These are phyloP conservation scores for Stemphylium vesicarium DNA, from an alignment of 2,329 filamentous ascomycete genomes.

Conservation along the genomic window DNA sequence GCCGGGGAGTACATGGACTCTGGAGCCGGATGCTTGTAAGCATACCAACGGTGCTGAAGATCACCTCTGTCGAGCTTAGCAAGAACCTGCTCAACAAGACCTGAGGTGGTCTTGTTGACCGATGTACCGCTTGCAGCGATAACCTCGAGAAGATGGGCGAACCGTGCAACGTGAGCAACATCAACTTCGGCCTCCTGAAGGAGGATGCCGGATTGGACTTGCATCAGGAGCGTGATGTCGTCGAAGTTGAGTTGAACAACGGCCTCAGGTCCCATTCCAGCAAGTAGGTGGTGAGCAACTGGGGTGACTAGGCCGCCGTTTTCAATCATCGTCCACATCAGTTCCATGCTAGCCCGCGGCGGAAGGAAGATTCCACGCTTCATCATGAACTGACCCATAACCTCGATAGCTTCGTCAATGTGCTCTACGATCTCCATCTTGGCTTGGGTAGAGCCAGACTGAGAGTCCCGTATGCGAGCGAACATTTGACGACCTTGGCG, in stretches of 20 bases:
- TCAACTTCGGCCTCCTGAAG: constrained; percentile 57
- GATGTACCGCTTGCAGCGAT: constrained; percentile 60
- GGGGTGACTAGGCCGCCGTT: constrained; percentile 67
- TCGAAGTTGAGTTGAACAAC: constrained; percentile 62
- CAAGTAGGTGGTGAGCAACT: constrained; percentile 65
- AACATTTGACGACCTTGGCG: constrained; percentile 86
- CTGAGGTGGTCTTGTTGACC: constrained; percentile 62
- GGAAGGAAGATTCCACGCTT: constrained; percentile 60
- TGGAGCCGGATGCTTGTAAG: constrained; percentile 58
- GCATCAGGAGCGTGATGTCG: constrained; percentile 65
- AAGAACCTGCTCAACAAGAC: constrained; percentile 64
- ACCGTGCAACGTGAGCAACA: constrained; percentile 64
- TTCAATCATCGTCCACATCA: constrained; percentile 70
- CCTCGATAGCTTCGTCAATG: constrained; percentile 84
- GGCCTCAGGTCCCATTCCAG: constrained; percentile 65
- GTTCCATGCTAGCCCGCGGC: constrained; percentile 62
- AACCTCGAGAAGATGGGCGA: constrained; percentile 66
- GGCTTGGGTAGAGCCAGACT: constrained; percentile 54
- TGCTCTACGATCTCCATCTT: constrained; percentile 71
- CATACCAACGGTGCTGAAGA: constrained; percentile 63
- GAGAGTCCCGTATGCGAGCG: constrained; percentile 73
- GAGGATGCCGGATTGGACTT: constrained; percentile 63
- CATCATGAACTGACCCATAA: constrained; percentile 64
- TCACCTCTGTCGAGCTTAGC: constrained; percentile 59
- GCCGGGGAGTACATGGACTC: constrained; percentile 56